phyloP scores from a whole-genome alignment of 805 yeast species.

The Peterozyma xylosa region DNA sequence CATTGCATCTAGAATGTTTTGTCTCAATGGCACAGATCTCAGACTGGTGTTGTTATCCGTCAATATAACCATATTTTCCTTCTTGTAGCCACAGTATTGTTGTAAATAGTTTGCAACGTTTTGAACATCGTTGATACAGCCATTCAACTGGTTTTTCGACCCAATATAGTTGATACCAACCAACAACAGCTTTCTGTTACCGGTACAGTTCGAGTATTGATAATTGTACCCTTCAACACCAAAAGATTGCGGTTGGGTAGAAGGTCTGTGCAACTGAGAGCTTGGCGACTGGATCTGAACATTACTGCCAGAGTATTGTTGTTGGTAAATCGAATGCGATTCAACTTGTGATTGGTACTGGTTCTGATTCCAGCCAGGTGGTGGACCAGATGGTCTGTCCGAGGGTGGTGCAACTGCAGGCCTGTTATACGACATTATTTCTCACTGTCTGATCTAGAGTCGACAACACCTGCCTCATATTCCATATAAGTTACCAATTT shows the following conservation, averaged over 20 bases:
- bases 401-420: not conserved
- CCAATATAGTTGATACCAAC: constrained; percentile 70
- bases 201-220: constrained; percentile 61
- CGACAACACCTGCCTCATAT: no score
- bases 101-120: constrained; percentile 37
- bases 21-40: constrained; percentile 49
- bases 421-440: not conserved
- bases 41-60: constrained; percentile 40
- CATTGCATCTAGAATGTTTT: constrained; percentile 63
- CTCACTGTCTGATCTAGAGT: no score
- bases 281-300: constrained; percentile 6
- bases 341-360: constrained; percentile 10
- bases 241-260: constrained; percentile 13
- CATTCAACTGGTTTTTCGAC: constrained; percentile 45
- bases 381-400: constrained; percentile 7
- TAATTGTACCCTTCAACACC: constrained; percentile 24
- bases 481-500: no score
- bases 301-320: constrained; percentile 4
- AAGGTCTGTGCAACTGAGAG: constrained; percentile 7
- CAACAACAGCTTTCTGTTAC: constrained; percentile 58
- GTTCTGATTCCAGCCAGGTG: constrained; percentile 10
- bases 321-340: constrained; percentile 10
- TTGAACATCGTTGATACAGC: constrained; percentile 66
- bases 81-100: constrained; percentile 31
- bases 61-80: constrained; percentile 44